Evolutionary conservation across 495 filamentous ascomycete genomes (phyloP), one percentile per base, ranked within the genome.

Genomic region (Podospora anserina): DNA sequence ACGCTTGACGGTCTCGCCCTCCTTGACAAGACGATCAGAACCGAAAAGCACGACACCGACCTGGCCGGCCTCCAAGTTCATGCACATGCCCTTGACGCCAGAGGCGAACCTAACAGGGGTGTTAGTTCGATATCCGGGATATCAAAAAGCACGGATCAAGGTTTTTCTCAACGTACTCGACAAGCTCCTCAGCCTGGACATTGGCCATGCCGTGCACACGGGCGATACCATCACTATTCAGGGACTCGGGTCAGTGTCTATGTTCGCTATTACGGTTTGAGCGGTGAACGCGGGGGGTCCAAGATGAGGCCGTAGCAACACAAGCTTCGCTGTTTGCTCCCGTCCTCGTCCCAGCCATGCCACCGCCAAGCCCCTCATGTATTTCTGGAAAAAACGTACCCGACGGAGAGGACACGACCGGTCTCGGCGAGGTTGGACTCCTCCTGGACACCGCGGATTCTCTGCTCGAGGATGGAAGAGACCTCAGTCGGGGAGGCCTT

Each of bases 41-140:
- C 95, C 95, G 86, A 99, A 99, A 75, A 99, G 89, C 88, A 99
- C 95, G 74, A 99, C 95, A 97, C 95, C 95, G 83, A 99, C 95
- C 85, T 98, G 96, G 82, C 95, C 95, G 82, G 95, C 95, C 85
- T 99, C 95, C 81, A 99, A 88, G 90, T 99, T 99, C 94, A 99
- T 97, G 91, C 96, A 98, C 95, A 99, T 99, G 82, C 95, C 95
- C 89, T 97, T 97, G 79, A 99, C 95, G 82, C 95, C 95, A 73
- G 95, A 99, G 76, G 95, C 93, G 87, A 99, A 99, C 88, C 95
- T 97, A 49, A n/a, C 30, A 63, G 69, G 71, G 68, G 56, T 30
- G 49, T 61, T 32, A 63, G 4, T 64, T 72, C 76, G 74, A 34
- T 19, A 55, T 71, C 54, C 19, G 28, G 6, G 20, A 18, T 57